Evolutionary conservation across 495 filamentous ascomycete species (phyloP).

Genomic region (Penicillium canariense): DNA sequence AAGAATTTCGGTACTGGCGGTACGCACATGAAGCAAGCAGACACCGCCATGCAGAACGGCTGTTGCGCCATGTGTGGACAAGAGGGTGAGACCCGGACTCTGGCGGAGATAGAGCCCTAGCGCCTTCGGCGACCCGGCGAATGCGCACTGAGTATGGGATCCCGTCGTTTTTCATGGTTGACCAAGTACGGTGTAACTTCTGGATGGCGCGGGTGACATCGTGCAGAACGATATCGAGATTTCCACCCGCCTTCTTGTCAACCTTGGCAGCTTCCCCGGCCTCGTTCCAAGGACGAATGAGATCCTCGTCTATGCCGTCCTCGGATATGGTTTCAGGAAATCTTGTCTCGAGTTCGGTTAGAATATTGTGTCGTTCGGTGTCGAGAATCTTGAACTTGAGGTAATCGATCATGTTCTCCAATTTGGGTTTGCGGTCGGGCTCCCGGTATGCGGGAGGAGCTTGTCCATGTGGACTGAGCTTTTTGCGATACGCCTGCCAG

Average conservation of each 20-base stretch:
- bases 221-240: conserved; percentile 27
- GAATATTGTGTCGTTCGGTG: conserved; percentile 49
- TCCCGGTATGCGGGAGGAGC: conserved; percentile 41
- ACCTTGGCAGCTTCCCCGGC: conserved; percentile 30
- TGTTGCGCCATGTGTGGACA: conserved; percentile 43
- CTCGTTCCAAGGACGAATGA: conserved; percentile 41
- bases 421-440: conserved; percentile 35
- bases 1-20: conserved; percentile 35
- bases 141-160: conserved; percentile 16
- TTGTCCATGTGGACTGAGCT: conserved; percentile 31
- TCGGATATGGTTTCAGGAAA: conserved; percentile 32
- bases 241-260: conserved; percentile 24
- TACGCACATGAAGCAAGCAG: conserved; percentile 65
- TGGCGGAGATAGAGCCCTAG: conserved; percentile 22
- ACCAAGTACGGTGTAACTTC: conserved; percentile 21
- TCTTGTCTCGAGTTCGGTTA: conserved; percentile 41
- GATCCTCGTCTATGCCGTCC: conserved; percentile 45
- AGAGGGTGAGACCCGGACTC: conserved; percentile 38
- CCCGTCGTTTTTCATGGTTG: neutral
- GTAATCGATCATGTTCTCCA: conserved; percentile 63
- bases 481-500: conserved; percentile 52
- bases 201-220: conserved; percentile 12
- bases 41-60: conserved; percentile 36
- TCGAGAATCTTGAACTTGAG: conserved; percentile 63
- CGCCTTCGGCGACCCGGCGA: conserved; percentile 22